A percentile compares a stretch with the other conserved stretches of the same genome.
Evolutionary conservation across 2,329 filamentous ascomycete genomes (phyloP).

Genomic region (Penicillium sp.): DNA sequence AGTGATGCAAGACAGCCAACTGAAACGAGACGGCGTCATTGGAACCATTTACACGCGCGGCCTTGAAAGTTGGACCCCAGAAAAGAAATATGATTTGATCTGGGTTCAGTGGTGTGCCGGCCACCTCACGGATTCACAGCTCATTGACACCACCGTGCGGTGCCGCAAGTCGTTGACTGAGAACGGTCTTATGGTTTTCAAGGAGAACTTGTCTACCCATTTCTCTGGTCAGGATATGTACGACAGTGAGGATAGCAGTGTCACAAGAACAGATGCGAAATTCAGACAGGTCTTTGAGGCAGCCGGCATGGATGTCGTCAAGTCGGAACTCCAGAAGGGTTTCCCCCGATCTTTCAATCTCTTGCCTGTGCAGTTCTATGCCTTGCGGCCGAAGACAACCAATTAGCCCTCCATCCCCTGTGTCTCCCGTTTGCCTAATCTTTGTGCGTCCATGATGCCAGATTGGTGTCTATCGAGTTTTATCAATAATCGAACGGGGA

Average conservation of each 20-base stretch:
- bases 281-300: conserved; percentile 67
- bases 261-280: conserved; percentile 73
- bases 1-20: conserved; percentile 46
- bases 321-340: conserved; percentile 69
- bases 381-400: conserved; percentile 56
- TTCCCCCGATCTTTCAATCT: conserved; percentile 62
- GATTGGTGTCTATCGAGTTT: not conserved
- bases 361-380: conserved; percentile 75
- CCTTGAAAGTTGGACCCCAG: conserved; percentile 66
- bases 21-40: conserved; percentile 47
- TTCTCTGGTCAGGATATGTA: conserved; percentile 62
- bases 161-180: conserved; percentile 54
- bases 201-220: conserved; percentile 71
- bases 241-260: conserved; percentile 71
- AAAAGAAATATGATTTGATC: conserved; percentile 68
- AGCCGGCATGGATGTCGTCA: conserved; percentile 67
- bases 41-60: conserved; percentile 70
- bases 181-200: conserved; percentile 61
- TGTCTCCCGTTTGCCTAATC: not conserved
- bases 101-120: conserved; percentile 92
- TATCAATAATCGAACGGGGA: not conserved
- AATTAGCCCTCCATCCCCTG: not conserved
- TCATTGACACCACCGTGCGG: conserved; percentile 64
- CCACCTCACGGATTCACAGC: conserved; percentile 71
- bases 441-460: not conserved